Base-by-base conservation (phyloP, 2,329 filamentous ascomycete genomes). In the Fusarium tupiense region DNA sequence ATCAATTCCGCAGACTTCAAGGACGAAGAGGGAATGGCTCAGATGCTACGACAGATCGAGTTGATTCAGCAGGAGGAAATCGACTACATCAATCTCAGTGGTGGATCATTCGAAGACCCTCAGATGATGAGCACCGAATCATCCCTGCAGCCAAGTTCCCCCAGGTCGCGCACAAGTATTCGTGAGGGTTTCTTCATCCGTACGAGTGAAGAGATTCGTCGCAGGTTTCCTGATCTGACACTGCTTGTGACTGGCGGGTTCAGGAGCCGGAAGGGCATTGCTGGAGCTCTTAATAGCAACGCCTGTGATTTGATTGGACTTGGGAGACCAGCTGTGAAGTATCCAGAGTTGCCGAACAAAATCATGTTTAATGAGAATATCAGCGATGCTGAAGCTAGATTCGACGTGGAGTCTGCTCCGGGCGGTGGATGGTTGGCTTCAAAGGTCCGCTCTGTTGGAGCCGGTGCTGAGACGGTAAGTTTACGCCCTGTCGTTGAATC, bases 111-210 rank as follows among this genome's bases (percentile, higher is more conserved):
- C 3, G 40, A 58, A 22, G 29, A 58, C 17, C 54, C 54, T 7
- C 40, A 57, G 54, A 58, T 58, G 54, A 58, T 58, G 54, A 46
- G 40, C 10, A 58, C 12, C 22, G 0, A 24, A 3, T 58, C 54
- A 1, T 58, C n/a, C 8, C 13, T 33, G n/a, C 7, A 35, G 8
- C n/a, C 19, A 1, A 46, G 2, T 2, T 26, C 29, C 16, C 5
- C n/a, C 6, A 16, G 2, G 2, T 12, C 22, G 1, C n/a, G 29
- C 0, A 13, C 54, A 1, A 13, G 17, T 5, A 35, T 26, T 24
- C 29, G 40, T 1, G 54, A 58, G 2, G 54, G 40, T 1, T 58
- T 58, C 8, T 58, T 58, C 13, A 9, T 46, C 1, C 38, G 40
- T 0, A 46, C 40, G 5, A 58, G 54, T 10, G 19, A 46, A 26